Conservation (phyloP, 176 grass and related monocot genomes). For the Zoysia pacifica region DNA sequence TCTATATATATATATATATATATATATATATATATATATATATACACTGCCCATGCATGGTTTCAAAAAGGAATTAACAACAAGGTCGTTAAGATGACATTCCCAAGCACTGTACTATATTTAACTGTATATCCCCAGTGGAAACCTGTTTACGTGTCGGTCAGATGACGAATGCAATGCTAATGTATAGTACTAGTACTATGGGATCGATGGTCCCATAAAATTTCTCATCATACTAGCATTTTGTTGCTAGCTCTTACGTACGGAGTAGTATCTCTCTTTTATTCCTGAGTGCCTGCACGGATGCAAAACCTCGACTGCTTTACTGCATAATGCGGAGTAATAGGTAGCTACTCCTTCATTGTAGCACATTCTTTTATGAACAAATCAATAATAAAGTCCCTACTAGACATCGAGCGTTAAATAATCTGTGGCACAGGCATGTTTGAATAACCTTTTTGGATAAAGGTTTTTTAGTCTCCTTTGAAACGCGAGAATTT, state of each 20-base stretch:
- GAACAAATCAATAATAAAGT: conserved; percentile 18
- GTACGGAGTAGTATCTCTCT: neutral
- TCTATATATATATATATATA: too few species aligned
- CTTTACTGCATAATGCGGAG: neutral
- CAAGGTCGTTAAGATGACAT: conserved; percentile 4
- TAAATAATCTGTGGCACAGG: neutral
- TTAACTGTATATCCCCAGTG: conserved; percentile 38
- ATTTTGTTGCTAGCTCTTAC: conserved; percentile 44
- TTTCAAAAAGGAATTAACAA: neutral
- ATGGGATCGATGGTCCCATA: conserved; percentile 13
- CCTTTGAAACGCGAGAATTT: too few species aligned
- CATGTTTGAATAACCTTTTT: neutral
- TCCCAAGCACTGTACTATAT: conserved; percentile 27
- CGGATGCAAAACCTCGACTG: conserved; percentile 8
- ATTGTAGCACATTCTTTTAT: conserved; percentile 19
- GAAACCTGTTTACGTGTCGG: conserved; percentile 51
- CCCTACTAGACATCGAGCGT: neutral
- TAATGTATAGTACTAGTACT: conserved; percentile 33
- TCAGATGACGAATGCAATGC: conserved; percentile 39
- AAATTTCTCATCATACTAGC: conserved; percentile 16
- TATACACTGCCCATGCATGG: neutral
- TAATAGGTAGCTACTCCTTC: neutral
- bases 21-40: too few species aligned
- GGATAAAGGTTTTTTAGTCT: neutral
- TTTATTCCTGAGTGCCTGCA: conserved; percentile 22